Evolutionary conservation across 169 alveolate genomes (phyloP).

Genomic region (Plasmodium gaboni): DNA sequence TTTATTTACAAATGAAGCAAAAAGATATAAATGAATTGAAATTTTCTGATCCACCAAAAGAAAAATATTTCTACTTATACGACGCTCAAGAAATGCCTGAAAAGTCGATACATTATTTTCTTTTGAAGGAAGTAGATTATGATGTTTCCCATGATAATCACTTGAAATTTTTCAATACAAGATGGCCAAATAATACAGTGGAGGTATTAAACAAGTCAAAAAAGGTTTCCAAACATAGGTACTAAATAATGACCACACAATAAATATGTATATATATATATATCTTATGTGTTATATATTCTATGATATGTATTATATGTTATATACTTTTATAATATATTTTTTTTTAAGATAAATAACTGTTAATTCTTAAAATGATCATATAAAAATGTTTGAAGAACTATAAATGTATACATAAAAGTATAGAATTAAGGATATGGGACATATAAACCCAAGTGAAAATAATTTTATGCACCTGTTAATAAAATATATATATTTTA

Average conservation of each 20-base stretch:
- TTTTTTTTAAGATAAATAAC: too few species aligned
- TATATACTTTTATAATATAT: too few species aligned
- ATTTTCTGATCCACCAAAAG: slow-evolving; percentile 69
- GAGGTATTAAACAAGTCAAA: slow-evolving; percentile 41
- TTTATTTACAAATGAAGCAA: slow-evolving; percentile 64
- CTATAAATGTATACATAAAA: too few species aligned
- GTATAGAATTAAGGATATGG: too few species aligned
- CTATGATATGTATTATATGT: background rate
- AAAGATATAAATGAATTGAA: slow-evolving; percentile 55
- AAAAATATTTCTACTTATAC: slow-evolving; percentile 66
- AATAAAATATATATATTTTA: background rate
- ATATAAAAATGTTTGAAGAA: too few species aligned
- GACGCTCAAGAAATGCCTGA: slow-evolving; percentile 74
- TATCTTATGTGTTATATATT: background rate
- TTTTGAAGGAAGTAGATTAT: slow-evolving; percentile 64
- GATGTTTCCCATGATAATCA: slow-evolving; percentile 61
- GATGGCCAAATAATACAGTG: slow-evolving; percentile 77
- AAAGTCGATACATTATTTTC: slow-evolving; percentile 50
- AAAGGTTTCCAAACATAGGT: slow-evolving; percentile 7
- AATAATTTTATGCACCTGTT: too few species aligned
- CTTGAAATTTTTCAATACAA: slow-evolving; percentile 55
- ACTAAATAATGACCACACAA: background rate
- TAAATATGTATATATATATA: background rate
- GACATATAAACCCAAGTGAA: too few species aligned
- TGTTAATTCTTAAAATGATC: too few species aligned